A percentile compares a stretch with the other conserved stretches of the same genome.
Conservation (phyloP, 148 eudicot species). For the Vaccinium corymbosum region DNA sequence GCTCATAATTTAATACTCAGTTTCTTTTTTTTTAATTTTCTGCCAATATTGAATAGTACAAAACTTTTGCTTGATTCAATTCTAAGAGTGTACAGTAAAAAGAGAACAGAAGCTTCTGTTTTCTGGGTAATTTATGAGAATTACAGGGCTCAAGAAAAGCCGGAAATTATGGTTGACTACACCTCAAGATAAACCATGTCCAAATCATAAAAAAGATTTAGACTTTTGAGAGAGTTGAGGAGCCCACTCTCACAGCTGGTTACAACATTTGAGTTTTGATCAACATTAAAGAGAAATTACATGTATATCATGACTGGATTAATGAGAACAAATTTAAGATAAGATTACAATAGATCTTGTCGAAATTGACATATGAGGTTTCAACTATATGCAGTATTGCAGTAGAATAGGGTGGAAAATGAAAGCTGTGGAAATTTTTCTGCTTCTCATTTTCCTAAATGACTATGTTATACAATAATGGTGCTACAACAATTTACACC, state of each 20-base stretch:
- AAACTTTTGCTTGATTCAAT: conserved; percentile 1
- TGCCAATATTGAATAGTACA: conserved; percentile 4
- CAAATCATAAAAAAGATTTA: conserved; percentile 40
- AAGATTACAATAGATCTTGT: conserved; percentile 21
- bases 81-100: conserved; percentile 20
- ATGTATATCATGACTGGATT: neutral
- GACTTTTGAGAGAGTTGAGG: conserved; percentile 27
- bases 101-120: conserved; percentile 43
- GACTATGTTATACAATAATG: conserved; percentile 14
- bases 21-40: neutral
- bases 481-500: conserved; percentile 24
- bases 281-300: neutral
- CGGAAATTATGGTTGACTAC: conserved; percentile 46
- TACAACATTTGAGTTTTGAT: conserved; percentile 26
- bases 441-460: conserved; percentile 5
- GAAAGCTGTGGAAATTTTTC: conserved; percentile 21
- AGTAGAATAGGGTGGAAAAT: conserved; percentile 4
- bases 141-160: conserved; percentile 27
- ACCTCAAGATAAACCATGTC: conserved; percentile 27
- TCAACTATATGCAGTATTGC: conserved; percentile 5
- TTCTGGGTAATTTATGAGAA: conserved; percentile 21
- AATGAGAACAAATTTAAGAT: neutral
- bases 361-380: conserved; percentile 11
- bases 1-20: conserved; percentile 13
- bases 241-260: conserved; percentile 48